phyloP scores from a whole-genome alignment of 2,329 filamentous ascomycete species.

The Cladosporium sp. region DNA sequence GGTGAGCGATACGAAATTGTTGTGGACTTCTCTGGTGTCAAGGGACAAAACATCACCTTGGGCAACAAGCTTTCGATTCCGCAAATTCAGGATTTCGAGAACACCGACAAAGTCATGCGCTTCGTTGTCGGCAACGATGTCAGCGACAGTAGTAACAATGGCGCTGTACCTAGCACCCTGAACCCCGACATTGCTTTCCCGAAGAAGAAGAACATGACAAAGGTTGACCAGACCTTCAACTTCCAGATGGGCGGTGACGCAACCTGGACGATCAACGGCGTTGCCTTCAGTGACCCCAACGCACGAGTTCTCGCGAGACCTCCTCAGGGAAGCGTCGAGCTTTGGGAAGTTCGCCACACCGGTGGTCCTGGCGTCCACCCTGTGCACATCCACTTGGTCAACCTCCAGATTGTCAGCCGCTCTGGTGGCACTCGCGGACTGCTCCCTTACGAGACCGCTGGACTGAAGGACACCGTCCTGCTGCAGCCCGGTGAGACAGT shows the following conservation, averaged over 20 bases:
- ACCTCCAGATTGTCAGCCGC: slow-evolving; percentile 50
- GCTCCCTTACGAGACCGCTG: slow-evolving; percentile 48
- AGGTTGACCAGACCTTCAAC: slow-evolving; percentile 40
- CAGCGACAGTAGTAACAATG: slow-evolving; percentile 34
- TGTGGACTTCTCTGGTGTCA: slow-evolving; percentile 48
- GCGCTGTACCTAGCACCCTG: slow-evolving; percentile 32
- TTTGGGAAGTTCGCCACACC: slow-evolving; percentile 47
- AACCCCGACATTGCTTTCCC: slow-evolving; percentile 30
- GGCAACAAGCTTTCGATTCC: slow-evolving; percentile 21
- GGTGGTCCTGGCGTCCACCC: slow-evolving; percentile 49
- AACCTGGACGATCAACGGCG: slow-evolving; percentile 47
- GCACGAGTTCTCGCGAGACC: slow-evolving; percentile 47
- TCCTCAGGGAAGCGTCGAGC: slow-evolving; percentile 42
- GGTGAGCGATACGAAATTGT: slow-evolving; percentile 55
- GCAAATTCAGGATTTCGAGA: slow-evolving; percentile 44
- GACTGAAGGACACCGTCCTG: slow-evolving; percentile 54
- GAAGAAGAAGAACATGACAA: slow-evolving; percentile 24
- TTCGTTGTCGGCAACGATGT: slow-evolving; percentile 44
- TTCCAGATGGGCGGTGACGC: slow-evolving; percentile 39
- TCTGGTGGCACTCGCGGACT: slow-evolving; percentile 40
- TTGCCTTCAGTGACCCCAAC: slow-evolving; percentile 41
- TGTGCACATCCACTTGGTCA: slow-evolving; percentile 53
- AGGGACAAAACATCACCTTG: slow-evolving; percentile 39
- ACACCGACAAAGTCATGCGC: slow-evolving; percentile 48
- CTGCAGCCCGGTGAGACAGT: slow-evolving; percentile 47